A percentile compares a stretch with the other conserved stretches of the same genome.
Conservation (phyloP, 164 flowering plant genomes). For the Cinnamomum micranthum region DNA sequence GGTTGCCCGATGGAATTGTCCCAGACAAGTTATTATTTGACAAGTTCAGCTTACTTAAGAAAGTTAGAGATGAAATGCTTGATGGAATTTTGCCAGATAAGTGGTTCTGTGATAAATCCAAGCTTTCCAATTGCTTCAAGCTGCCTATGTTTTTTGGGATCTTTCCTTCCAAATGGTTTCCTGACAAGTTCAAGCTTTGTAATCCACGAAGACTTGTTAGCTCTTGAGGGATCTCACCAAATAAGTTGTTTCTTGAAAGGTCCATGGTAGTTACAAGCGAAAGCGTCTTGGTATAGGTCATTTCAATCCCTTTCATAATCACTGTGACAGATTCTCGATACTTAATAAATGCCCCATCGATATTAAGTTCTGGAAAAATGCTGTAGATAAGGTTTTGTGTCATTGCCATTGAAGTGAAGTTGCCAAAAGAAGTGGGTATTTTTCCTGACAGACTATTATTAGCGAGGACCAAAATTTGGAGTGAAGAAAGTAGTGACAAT, state of each 20-base stretch:
- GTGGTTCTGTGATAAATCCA: slow-evolving; percentile 5
- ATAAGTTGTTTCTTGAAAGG: slow-evolving; percentile 20
- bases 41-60: background rate
- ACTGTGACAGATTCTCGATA: background rate
- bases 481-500: background rate
- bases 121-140: slow-evolving; percentile 8
- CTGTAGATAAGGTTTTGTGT: background rate
- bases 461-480: slow-evolving; percentile 1
- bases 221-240: slow-evolving; percentile 21
- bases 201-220: background rate
- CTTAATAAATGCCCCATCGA: too few species aligned
- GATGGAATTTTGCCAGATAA: background rate
- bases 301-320: background rate
- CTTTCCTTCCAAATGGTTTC: background rate
- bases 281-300: background rate
- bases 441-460: background rate
- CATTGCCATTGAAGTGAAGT: background rate
- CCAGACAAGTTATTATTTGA: slow-evolving; percentile 10
- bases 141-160: slow-evolving; percentile 10
- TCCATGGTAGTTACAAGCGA: background rate
- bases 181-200: background rate
- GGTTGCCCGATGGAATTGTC: background rate
- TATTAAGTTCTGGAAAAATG: accelerated
- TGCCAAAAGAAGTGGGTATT: background rate
- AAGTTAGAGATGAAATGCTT: background rate